Base-by-base conservation (phyloP, 345 rosid species). In the Camelina sativa region DNA sequence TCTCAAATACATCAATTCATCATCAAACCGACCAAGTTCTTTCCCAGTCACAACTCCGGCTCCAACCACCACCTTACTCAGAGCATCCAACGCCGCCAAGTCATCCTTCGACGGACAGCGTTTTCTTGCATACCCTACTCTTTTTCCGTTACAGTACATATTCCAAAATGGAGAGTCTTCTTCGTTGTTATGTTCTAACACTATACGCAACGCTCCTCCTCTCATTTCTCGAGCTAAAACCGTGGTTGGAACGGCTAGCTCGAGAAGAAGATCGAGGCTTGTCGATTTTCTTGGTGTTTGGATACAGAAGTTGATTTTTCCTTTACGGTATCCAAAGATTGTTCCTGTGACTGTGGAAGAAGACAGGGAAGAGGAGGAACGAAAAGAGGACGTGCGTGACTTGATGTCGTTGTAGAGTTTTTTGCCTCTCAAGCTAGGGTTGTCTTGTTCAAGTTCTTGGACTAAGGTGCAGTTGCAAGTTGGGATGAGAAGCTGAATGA, bases 111-210 rank as follows among this genome's bases (percentile, higher is more conserved):
- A 74, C 2, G 87, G 81, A 40, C 72, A 70, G 4, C 89, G 77
- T 70, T 72, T 87, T 19, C 83, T 82, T 1, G 97, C 97, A 22
- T 82, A 86, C 19, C 97, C 97, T 19, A 85, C 86, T 76, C 59
- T 87, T 73, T 86, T 84, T 10, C 97, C 97, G 22, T 88, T 91
- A 20, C 90, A 91, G 48, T 76, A 82, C 90, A 83, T 84, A 55
- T 73, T 84, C 97, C 97, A 91, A 30, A 77, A 16, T 0, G 85
- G 80, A 57, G 25, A 53, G 40, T 70, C 72, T 30, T 53, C 35
- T 0, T 69, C n/a, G 6, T 16, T 23, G 38, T 46, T 47, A 62
- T 84, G 70, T 59, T 88, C 89, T 4, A 91, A 72, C 1, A 89
- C 92, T 13, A 88, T 87, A 4, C 93, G 87, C 23, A 91, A 78